phyloP scores from a whole-genome alignment of 305 asterid species.

The Solanum hybrid region DNA sequence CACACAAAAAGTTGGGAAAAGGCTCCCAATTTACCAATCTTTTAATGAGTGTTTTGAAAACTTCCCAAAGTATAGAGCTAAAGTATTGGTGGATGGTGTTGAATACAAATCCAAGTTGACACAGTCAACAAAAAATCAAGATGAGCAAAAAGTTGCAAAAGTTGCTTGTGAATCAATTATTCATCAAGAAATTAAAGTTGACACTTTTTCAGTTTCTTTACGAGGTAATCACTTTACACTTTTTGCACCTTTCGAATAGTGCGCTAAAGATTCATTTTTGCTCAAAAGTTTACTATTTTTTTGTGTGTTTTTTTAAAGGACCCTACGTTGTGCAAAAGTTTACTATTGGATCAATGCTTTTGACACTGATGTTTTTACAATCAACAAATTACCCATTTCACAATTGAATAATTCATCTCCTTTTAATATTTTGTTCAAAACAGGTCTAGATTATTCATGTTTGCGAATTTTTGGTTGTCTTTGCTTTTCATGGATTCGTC shows the following conservation, averaged over 20 bases:
- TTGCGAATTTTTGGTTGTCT: neutral
- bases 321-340: constrained; percentile 8
- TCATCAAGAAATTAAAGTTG: no score
- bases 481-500: neutral
- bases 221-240: constrained; percentile 4
- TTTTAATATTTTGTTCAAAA: neutral
- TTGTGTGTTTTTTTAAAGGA: constrained; percentile 1
- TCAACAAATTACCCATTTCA: neutral
- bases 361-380: neutral
- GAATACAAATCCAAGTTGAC: no score
- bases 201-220: no score
- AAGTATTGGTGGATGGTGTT: no score
- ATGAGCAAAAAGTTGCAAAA: no score
- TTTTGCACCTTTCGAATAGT: neutral
- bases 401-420: neutral
- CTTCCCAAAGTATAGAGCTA: no score
- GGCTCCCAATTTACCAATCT: no score
- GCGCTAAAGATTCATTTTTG: neutral
- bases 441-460: neutral
- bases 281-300: neutral
- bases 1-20: no score
- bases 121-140: no score
- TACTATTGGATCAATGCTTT: neutral
- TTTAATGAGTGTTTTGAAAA: no score
- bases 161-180: no score